These are phyloP conservation scores for Boletellus ananas DNA, from an alignment of 768 basidiomycete genomes.

Conservation along the genomic window DNA sequence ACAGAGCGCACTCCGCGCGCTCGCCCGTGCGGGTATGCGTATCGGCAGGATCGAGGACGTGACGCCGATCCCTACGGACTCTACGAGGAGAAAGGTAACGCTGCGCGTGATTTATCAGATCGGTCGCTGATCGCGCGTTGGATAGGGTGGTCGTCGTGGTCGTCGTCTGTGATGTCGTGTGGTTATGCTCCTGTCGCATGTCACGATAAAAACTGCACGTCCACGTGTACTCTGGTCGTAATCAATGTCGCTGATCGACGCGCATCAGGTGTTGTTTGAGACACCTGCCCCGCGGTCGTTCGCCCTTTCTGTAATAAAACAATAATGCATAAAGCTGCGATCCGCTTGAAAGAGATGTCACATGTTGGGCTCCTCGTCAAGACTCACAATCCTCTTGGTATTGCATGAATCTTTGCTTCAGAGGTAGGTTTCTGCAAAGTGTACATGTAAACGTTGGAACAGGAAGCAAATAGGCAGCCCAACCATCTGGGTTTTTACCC, in stretches of 20 bases:
- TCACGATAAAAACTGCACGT: constrained; percentile 22
- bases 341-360: not conserved
- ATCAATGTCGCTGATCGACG: constrained; percentile 78
- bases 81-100: constrained; percentile 90
- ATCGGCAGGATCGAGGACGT: constrained; percentile 99
- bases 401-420: not conserved
- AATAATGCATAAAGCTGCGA: not conserved
- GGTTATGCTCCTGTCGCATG: constrained; percentile 9
- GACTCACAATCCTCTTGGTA: not conserved
- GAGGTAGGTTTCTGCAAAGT: too few relatives aligned
- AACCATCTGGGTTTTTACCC: too few relatives aligned
- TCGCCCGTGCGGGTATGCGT: constrained; percentile 96
- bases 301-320: constrained; percentile 9
- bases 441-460: too few relatives aligned
- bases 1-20: constrained; percentile 95
- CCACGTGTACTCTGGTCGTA: constrained; percentile 34
- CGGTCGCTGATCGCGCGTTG: not conserved
- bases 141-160: constrained; percentile 97
- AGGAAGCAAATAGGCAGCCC: too few relatives aligned
- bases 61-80: constrained; percentile 95
- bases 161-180: constrained; percentile 68
- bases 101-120: not conserved
- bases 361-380: not conserved
- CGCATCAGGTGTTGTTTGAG: constrained; percentile 62
- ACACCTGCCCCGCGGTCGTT: constrained; percentile 79